Evolutionary conservation across 805 yeast species (phyloP).

Genomic region (Hanseniaspora lachancei): DNA sequence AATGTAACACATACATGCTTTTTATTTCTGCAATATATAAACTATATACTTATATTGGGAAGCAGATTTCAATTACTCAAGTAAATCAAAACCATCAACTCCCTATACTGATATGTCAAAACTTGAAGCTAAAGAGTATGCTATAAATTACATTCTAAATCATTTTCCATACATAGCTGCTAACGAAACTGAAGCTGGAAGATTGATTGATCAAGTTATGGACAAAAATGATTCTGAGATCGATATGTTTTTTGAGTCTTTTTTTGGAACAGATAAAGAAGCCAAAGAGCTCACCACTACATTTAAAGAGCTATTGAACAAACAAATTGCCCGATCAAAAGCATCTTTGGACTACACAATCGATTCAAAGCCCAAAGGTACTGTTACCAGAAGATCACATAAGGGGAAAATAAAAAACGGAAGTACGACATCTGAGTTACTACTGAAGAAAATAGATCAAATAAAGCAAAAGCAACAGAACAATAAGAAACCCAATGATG

Average conservation of each 20-base stretch:
- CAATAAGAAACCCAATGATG: neutral
- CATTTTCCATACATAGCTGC: constrained; percentile 25
- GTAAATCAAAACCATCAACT: neutral
- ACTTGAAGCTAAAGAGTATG: constrained; percentile 22
- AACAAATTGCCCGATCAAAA: neutral
- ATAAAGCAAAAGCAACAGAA: neutral
- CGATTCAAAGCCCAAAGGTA: neutral
- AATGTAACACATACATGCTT: too few species aligned
- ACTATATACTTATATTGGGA: too few species aligned
- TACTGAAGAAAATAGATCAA: neutral
- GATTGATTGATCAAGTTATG: constrained; percentile 23
- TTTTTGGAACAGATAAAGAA: neutral
- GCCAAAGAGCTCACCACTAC: neutral
- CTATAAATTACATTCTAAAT: constrained; percentile 21
- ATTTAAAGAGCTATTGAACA: neutral
- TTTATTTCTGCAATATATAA: too few species aligned
- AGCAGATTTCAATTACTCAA: neutral
- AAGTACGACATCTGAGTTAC: neutral
- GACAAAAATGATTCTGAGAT: constrained; percentile 16
- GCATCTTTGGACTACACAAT: too few species aligned
- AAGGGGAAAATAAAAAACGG: neutral
- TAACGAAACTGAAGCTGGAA: constrained; percentile 21
- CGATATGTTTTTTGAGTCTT: constrained; percentile 21
- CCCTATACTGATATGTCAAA: neutral
- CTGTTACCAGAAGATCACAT: neutral